Percentiles rank a stretch among this genome's conserved stretches.
These are phyloP conservation scores for Pseudodiploospora longispora DNA, from an alignment of 2,329 filamentous ascomycete species.

Conservation along the genomic window DNA sequence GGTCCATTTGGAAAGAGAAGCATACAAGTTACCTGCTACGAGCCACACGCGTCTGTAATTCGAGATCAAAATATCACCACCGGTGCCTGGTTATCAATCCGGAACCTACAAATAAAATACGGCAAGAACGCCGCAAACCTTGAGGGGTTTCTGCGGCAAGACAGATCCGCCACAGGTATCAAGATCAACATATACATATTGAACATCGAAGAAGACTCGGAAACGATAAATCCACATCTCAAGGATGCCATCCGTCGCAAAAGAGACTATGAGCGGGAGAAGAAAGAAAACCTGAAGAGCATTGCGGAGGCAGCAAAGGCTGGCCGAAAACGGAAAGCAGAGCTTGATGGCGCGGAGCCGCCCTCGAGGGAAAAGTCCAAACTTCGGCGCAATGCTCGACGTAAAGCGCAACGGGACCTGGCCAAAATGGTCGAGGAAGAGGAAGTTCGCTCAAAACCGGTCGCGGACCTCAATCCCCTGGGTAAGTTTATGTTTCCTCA, in stretches of 20 bases:
- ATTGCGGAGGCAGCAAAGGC: slow-evolving; percentile 28
- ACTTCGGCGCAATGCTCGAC: slow-evolving; percentile 6
- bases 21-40: slow-evolving; percentile 63
- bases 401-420: slow-evolving; percentile 14
- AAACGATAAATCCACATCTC: slow-evolving; percentile 38
- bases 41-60: slow-evolving; percentile 56
- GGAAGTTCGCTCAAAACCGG: slow-evolving; percentile 6
- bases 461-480: slow-evolving; percentile 22
- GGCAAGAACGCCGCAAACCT: slow-evolving; percentile 46
- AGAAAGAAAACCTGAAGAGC: slow-evolving; percentile 30
- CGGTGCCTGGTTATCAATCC: slow-evolving; percentile 57
- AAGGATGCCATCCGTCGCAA: slow-evolving; percentile 56
- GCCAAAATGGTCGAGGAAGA: slow-evolving; percentile 14
- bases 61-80: slow-evolving; percentile 40
- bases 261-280: slow-evolving; percentile 51
- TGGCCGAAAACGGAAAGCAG: slow-evolving; percentile 31
- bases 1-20: slow-evolving; percentile 68
- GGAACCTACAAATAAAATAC: slow-evolving; percentile 64
- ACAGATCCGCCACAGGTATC: slow-evolving; percentile 31
- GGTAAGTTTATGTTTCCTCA: slow-evolving; percentile 13
- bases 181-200: slow-evolving; percentile 54
- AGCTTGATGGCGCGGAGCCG: slow-evolving; percentile 16
- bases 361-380: slow-evolving; percentile 19
- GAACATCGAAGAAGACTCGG: slow-evolving; percentile 28
- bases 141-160: slow-evolving; percentile 64